phyloP scores from a whole-genome alignment of 257 asterid species.

The Echium plantagineum region DNA sequence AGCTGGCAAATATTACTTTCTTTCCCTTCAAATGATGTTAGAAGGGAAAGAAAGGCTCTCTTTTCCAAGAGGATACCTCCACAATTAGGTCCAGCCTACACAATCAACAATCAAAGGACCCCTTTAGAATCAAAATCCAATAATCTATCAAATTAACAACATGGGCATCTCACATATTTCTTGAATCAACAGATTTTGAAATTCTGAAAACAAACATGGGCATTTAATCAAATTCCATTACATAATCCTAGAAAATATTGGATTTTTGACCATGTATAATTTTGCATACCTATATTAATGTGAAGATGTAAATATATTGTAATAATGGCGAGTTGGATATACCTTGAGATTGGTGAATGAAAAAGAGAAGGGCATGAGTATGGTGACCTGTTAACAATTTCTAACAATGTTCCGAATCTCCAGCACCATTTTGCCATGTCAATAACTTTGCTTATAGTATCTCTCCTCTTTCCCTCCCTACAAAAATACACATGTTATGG shows the following conservation, averaged over 20 bases:
- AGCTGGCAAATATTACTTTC: conserved; percentile 21
- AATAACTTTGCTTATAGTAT: conserved; percentile 19
- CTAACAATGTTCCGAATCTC: conserved; percentile 43
- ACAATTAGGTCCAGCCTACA: conserved; percentile 54
- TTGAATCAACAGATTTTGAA: no score
- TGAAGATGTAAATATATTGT: not conserved
- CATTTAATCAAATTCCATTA: no score
- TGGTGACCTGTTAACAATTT: conserved; percentile 48
- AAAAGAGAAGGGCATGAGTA: conserved; percentile 41
- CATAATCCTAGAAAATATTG: not conserved
- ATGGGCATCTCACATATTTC: conserved; percentile 1
- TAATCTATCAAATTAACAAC: no score
- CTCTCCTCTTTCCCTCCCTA: no score
- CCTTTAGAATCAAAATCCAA: no score
- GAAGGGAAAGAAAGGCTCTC: conserved; percentile 64
- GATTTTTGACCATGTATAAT: not conserved
- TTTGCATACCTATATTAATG: not conserved
- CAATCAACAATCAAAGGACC: no score
- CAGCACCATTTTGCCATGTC: conserved; percentile 35
- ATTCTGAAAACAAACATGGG: no score
- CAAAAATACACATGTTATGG: no score
- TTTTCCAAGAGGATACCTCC: conserved; percentile 21
- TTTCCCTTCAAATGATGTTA: conserved; percentile 47
- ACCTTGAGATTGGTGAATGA: conserved; percentile 63
- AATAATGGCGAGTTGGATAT: not conserved